Base-by-base conservation (phyloP, 176 grass and related monocot genomes). In the Phragmites australis region DNA sequence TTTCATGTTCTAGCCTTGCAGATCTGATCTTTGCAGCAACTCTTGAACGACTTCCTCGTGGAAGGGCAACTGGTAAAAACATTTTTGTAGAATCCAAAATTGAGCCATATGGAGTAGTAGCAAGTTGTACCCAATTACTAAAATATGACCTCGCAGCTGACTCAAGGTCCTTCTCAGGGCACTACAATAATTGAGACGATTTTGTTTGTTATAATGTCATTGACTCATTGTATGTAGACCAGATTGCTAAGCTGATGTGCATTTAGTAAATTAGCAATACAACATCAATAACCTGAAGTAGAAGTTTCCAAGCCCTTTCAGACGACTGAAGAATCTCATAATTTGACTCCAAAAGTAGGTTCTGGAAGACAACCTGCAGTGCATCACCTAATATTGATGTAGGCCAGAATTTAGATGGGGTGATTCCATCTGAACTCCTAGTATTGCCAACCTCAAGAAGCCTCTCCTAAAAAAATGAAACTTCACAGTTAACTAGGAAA, bases 311-410 rank as follows among this genome's bases (percentile, higher is more conserved):
- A 65, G 90, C 96, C 83, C 92, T 90, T 85, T 93, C 96, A 81
- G 96, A 99, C 72, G 88, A 93, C 62, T 78, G 84, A 89, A 99
- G 90, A 95, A 99, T 95, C 57, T 89, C 87, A 65, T 95, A 90
- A 86, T 99, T 99, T 40, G 96, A 85, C 81, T 99, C 96, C 86
- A 99, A 87, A 75, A 99, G 92, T 82, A 99, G 76, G 85, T 99
- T 99, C 76, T 99, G 96, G 75, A 91, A 99, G 49, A 95, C 90
- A 89, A 99, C 90, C 65, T 91, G 83, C 75, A 99, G 80, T 68
- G 96, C 93, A 75, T 99, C 92, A 60, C 96, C 84, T 72, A 99
- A 89, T 74, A 99, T 88, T 21, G 92, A 95, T 80, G 92, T 68
- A 53, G 88, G 77, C 96, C 92, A 99, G 58, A 99, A 93, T 56